Conservation (phyloP, 805 yeast species). For the Torulaspora maleeae region DNA sequence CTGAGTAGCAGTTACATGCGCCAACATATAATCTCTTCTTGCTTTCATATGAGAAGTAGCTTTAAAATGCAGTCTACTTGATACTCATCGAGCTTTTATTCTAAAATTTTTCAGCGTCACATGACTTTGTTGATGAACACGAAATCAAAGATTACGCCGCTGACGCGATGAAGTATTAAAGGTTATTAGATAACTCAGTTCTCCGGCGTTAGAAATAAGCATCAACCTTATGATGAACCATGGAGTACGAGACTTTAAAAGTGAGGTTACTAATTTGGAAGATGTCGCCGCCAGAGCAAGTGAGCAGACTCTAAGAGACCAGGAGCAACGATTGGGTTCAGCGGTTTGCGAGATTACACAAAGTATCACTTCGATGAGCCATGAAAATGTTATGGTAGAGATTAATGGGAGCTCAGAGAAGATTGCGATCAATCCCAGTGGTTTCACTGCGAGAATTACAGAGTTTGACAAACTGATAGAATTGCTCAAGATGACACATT, state of each 20-base stretch:
- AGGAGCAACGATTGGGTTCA: conserved; percentile 20
- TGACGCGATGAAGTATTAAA: background rate
- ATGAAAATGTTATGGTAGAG: conserved; percentile 23
- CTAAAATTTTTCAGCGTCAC: conserved; percentile 4
- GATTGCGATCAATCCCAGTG: conserved; percentile 18
- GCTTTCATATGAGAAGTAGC: background rate
- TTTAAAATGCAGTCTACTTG: background rate
- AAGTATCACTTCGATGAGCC: conserved; percentile 19
- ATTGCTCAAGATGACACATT: conserved; percentile 23
- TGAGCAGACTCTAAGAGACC: conserved; percentile 19
- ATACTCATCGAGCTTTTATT: conserved; percentile 1
- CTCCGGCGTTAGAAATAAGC: no score
- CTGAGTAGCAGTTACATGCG: background rate
- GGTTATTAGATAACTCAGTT: background rate
- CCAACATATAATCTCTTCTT: background rate
- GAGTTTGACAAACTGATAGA: conserved; percentile 24
- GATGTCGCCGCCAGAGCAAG: conserved; percentile 15
- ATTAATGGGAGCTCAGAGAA: background rate
- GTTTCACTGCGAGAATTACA: conserved; percentile 16
- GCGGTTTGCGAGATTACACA: conserved; percentile 24
- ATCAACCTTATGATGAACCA: background rate
- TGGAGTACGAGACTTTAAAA: conserved; percentile 6
- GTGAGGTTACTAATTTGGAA: conserved; percentile 15
- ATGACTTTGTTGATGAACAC: background rate
- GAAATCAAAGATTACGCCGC: background rate